Base-by-base conservation (phyloP, 345 rosid species). In the Populus deltoides region DNA sequence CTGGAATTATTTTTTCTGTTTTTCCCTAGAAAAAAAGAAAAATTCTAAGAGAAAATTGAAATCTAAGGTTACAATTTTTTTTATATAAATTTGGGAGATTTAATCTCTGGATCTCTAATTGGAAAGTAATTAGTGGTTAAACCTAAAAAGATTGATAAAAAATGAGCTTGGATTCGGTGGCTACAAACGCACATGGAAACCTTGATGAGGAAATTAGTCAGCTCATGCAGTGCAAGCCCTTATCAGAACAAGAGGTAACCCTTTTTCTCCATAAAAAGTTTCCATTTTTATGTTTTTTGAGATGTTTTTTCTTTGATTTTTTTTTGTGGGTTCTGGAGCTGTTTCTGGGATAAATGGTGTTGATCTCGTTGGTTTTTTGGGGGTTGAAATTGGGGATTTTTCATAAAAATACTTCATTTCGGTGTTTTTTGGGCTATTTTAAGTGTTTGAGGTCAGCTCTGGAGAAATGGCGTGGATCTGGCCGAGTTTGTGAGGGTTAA, bases 141-240 rank as follows among this genome's bases (percentile, higher is more conserved):
- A 39, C 47, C 47, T 11, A 39, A 33, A 85, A 17, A 38, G 62
- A 43, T 59, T 31, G 65, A 59, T 39, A 20, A 47, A 66, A 81
- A 78, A 86, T 83, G 89, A 86, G 81, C 82, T 71, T 82, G 83
- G 89, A 87, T 75, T 84, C 86, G 73, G 81, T 77, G 68, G 81
- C 81, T 72, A 59, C 90, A 70, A 83, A 82, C 81, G 61, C 88
- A 4, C 83, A 85, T 80, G 91, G 89, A 25, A 85, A 78, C 71
- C 87, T 89, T 38, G 90, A 89, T 69, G 89, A 89, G 79, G 88
- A 89, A 85, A 89, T 89, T 82, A 39, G 74, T 47, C 90, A 87
- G 85, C 89, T 89, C 53, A 86, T 87, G 87, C 90, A 89, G 88
- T 89, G 92, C 90, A 89, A 84, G 77, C 92, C 92, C 66, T 81